Percentiles rank a stretch among this genome's conserved stretches.
These are phyloP conservation scores for Ziziphus jujuba DNA, from an alignment of 306 rosid species.

Conservation along the genomic window DNA sequence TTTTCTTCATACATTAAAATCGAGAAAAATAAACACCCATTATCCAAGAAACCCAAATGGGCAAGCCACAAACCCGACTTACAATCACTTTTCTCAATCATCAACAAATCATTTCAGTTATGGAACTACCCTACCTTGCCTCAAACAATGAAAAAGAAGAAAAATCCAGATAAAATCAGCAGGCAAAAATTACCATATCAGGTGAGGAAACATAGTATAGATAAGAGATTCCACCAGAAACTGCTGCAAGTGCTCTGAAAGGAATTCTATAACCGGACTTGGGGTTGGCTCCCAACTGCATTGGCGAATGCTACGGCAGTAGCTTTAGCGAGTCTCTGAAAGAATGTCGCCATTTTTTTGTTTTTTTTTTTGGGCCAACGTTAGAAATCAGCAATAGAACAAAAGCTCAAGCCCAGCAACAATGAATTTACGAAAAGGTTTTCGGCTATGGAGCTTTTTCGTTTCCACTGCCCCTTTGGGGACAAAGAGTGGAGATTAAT, in stretches of 20 bases:
- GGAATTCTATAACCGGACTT: slow-evolving; percentile 57
- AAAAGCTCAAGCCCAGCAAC: neutral
- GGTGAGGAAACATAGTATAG: slow-evolving; percentile 58
- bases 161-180: slow-evolving; percentile 16
- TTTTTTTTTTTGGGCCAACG: too few relatives aligned
- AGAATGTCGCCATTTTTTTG: slow-evolving; percentile 69
- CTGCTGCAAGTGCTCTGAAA: slow-evolving; percentile 68
- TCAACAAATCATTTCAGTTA: neutral
- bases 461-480: too few relatives aligned
- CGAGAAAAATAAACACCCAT: slow-evolving; percentile 3
- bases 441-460: too few relatives aligned
- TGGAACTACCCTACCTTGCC: slow-evolving; percentile 3
- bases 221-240: slow-evolving; percentile 82
- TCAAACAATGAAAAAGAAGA: slow-evolving; percentile 22
- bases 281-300: slow-evolving; percentile 42
- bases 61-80: neutral
- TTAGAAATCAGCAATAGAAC: slow-evolving; percentile 14
- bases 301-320: slow-evolving; percentile 52
- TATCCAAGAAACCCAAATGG: neutral
- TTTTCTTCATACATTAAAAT: neutral
- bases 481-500: too few relatives aligned
- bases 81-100: neutral
- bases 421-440: neutral
- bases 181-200: slow-evolving; percentile 50
- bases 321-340: slow-evolving; percentile 56